Conservation (phyloP, 257 asterid genomes). For the Nicotiana knightiana region DNA sequence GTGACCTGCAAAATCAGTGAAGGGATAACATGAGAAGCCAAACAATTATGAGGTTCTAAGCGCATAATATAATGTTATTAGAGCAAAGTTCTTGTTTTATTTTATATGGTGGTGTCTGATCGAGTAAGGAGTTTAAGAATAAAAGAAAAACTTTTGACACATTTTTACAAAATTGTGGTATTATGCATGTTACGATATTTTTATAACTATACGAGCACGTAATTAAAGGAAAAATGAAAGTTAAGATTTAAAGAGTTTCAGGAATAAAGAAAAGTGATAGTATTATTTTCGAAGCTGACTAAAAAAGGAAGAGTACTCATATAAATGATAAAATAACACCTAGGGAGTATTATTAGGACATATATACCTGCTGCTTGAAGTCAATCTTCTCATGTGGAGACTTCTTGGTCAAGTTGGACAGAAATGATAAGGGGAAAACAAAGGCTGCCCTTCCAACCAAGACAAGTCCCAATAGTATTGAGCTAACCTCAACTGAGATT, state of each 20-base stretch:
- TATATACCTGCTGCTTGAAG: constrained; percentile 64
- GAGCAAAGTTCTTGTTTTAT: no score
- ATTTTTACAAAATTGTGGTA: neutral
- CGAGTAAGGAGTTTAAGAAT: neutral
- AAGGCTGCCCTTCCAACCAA: constrained; percentile 91
- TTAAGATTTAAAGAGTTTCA: neutral
- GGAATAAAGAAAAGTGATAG: no score
- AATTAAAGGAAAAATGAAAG: no score
- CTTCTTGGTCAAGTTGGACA: constrained; percentile 86
- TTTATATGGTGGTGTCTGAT: neutral
- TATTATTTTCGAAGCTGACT: neutral
- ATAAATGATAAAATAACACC: no score
- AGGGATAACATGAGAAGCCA: neutral
- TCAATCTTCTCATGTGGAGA: constrained; percentile 47
- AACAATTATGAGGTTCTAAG: neutral
- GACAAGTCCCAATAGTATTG: constrained; percentile 72
- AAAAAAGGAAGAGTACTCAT: neutral
- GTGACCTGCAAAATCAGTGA: constrained; percentile 43
- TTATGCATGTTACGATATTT: neutral
- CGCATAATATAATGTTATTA: no score
- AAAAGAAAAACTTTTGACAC: no score
- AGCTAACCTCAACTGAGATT: constrained; percentile 58
- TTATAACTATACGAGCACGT: neutral
- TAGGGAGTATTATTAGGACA: neutral
- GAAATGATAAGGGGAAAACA: constrained; percentile 78